phyloP scores from a whole-genome alignment of 2,329 filamentous ascomycete genomes.

The Fusarium albosuccineum region DNA sequence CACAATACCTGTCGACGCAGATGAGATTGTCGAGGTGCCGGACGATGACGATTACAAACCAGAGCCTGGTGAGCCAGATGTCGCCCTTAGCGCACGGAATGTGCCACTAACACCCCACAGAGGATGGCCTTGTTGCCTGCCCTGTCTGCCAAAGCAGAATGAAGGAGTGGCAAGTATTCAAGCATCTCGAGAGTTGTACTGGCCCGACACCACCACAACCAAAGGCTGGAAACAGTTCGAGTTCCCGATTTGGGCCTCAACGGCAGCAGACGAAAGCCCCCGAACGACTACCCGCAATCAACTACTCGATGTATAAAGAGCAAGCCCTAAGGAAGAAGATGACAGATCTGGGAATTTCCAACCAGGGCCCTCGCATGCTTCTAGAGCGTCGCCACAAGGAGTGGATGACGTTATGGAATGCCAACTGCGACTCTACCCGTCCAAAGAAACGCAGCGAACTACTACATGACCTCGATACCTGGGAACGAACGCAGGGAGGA shows the following conservation, averaged over 20 bases:
- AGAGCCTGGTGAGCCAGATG: constrained; percentile 41
- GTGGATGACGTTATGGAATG: constrained; percentile 96
- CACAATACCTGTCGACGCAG: constrained; percentile 27
- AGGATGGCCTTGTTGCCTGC: constrained; percentile 84
- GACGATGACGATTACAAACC: constrained; percentile 50
- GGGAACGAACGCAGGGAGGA: constrained; percentile 87
- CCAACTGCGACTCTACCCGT: constrained; percentile 87
- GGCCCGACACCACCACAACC: constrained; percentile 50
- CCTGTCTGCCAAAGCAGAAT: constrained; percentile 85
- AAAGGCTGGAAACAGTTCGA: constrained; percentile 19
- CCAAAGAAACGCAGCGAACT: constrained; percentile 80
- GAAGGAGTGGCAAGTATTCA: constrained; percentile 82
- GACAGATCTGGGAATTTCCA: constrained; percentile 81
- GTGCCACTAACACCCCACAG: constrained; percentile 50
- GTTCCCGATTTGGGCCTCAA: constrained; percentile 35
- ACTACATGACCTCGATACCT: constrained; percentile 82
- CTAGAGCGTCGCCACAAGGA: constrained; percentile 88
- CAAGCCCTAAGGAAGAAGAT: constrained; percentile 83
- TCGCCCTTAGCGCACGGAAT: neutral
- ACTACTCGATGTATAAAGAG: constrained; percentile 90
- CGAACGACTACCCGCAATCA: constrained; percentile 82
- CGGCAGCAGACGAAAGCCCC: constrained; percentile 54
- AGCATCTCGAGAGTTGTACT: constrained; percentile 79
- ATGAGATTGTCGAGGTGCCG: constrained; percentile 42
- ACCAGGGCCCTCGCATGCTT: constrained; percentile 74